Base-by-base conservation (phyloP, 331 rosid species). In the Malus hybrid region DNA sequence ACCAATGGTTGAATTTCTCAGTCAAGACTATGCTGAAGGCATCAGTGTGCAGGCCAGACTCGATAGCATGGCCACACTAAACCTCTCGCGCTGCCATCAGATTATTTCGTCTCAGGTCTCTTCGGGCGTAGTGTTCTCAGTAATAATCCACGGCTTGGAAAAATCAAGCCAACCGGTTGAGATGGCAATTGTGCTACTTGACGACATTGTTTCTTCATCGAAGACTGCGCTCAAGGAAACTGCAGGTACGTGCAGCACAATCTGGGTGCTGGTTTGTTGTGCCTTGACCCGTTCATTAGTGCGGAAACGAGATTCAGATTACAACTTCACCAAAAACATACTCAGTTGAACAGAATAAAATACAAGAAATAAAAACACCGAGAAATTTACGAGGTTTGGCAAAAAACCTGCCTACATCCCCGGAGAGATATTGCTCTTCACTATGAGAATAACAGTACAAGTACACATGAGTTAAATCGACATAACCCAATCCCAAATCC, bases 1-100 rank as follows among this genome's bases (percentile, higher is more conserved):
- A 75, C 66, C 72, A 67, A 76, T 92, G 73, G 76, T 78, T 70
- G 76, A 65, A 46, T 50, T 84, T 79, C 82, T 90, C 63, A 82
- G 70, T 57, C 36, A 18, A 7, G 24, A 74, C 54, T 69, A n/a
- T 11, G 33, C 29, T 2, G 42, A 0, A 36, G 42, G 42, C 42
- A 36, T 10, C 36, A 77, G 78, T 74, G 59, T 63, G 65, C 89
- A 87, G 76, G 83, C 90, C 69, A 85, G 84, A 76, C 90, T 92
- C 28, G 93, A 92, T 57, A 85, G 85, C 50, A 78, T 92, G 52
- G 83, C 93, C 46, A 88, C 93, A 10, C 89, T 92, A 71, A 92
- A 87, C 77, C 93, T 90, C 77, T 79, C 96, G 65, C 34, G 6
- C 27, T 82, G 93, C 73, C 72, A 82, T 12, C 84, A 87, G 82